A percentile compares a stretch with the other conserved stretches of the same genome.
These are phyloP conservation scores for Mucor irregularis DNA, from an alignment of 371 early-diverging fungal species.

Conservation along the genomic window DNA sequence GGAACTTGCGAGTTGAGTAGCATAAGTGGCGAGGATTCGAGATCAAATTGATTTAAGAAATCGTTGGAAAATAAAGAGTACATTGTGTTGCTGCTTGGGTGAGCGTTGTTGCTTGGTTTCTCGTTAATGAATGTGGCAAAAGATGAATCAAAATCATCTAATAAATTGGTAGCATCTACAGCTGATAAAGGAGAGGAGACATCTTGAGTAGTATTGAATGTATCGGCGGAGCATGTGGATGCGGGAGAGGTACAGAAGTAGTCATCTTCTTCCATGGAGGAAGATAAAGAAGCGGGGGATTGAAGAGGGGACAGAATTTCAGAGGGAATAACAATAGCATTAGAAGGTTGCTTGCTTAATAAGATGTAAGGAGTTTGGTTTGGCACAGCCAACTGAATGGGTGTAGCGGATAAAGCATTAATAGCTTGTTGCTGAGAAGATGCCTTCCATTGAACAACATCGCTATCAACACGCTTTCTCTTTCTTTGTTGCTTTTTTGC, in stretches of 20 bases:
- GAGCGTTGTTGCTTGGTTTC: not conserved
- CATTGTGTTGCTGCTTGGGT: no score
- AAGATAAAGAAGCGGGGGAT: conserved; percentile 2
- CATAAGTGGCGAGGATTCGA: conserved; percentile 13
- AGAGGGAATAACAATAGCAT: conserved; percentile 7
- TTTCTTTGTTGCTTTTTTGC: not conserved
- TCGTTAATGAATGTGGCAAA: not conserved
- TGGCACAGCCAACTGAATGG: conserved; percentile 14
- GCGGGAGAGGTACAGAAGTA: conserved; percentile 12
- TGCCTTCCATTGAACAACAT: conserved; percentile 6
- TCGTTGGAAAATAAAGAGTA: conserved; percentile 3
- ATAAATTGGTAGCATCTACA: conserved; percentile 2
- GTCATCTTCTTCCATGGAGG: not conserved
- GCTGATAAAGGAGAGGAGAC: not conserved
- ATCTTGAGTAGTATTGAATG: not conserved
- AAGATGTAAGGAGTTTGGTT: conserved; percentile 9
- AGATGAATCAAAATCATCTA: conserved; percentile 14
- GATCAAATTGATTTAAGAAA: conserved; percentile 7
- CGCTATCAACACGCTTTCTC: not conserved
- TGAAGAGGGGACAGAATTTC: conserved; percentile 8
- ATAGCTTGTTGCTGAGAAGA: not conserved
- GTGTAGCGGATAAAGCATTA: conserved; percentile 6
- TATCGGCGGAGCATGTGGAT: conserved; percentile 2
- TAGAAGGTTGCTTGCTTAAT: not conserved
- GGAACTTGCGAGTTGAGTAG: conserved; percentile 19